Base-by-base conservation (phyloP, 1,284 basidiomycete genomes). In the Wallemia hederae region DNA sequence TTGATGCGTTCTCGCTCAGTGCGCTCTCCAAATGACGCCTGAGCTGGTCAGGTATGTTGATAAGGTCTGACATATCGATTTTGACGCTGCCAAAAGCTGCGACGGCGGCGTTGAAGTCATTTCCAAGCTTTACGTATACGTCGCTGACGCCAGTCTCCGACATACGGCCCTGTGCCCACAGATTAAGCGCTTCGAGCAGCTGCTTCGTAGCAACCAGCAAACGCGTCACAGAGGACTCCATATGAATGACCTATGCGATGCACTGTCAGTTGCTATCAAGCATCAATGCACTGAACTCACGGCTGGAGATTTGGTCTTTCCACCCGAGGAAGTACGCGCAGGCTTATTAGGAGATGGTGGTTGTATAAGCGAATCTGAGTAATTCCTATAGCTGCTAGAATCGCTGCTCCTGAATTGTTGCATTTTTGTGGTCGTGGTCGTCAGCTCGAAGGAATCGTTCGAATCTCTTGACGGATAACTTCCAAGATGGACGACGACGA, bases 91-190 rank as follows among this genome's bases (percentile, higher is more conserved):
- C 77, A 70, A 98, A 98, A 0, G 91, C 88, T 60, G 82, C 78
- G 34, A 91, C 86, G 26, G 90, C 90, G 22, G 81, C 79, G 69
- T 96, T 96, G 75, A 98, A 97, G 68, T 96, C 91, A 71, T 98
- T 97, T 24, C 92, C 92, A 22, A 98, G 76, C 58, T 83, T 80
- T 60, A 98, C 94, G 70, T 98, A 98, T 62, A 94, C 85, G 70
- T 97, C 88, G 74, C 89, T 94, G 59, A 72, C 72, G 60, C 69
- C 70, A 27, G 74, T 75, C 69, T 98, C 92, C 60, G 80, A 76
- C 63, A 86, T 77, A 63, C 81, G 76, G 58, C 80, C 74, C 61
- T 78, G 76, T 67, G 85, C 86, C 90, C 90, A 96, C 72, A 81
- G 75, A 11, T 88, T 91, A 62, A 98, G 76, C 0, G 86, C 79